Base-by-base conservation (phyloP, 106 monocot genomes). In the Apostasia shenzhenica region DNA sequence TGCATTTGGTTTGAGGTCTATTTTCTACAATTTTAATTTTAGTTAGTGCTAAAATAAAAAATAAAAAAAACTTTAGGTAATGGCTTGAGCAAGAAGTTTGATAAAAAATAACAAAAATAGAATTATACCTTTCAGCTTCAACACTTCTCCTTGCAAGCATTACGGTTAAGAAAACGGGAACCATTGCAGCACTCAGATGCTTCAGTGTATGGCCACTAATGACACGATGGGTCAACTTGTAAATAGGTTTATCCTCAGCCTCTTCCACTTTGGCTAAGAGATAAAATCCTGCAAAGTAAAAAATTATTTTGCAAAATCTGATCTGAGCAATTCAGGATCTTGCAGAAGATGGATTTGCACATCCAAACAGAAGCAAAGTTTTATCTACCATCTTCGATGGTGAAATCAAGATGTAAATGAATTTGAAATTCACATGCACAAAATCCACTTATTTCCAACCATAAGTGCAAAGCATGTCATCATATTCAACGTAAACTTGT, bases 121-220 rank as follows among this genome's bases (percentile, higher is more conserved):
- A 74, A 59, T 14, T 13, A 45, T 78, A 99, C 97, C 92, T 87
- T 8, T 99, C 86, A 46, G 83, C 65, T 77, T 87, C 85, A 68
- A 81, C 74, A 41, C 40, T 81, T 75, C 97, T 82, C 72, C 87
- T 87, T 26, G 92, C 92, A 71, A 99, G 92, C 97, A 99, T 99
- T 37, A 99, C 76, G 45, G 92, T 76, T 81, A 92, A 81, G 80
- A 92, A 99, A 83, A 99, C 77, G 66, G 97, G 97, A 67, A 99
- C 97, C 89, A 90, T 90, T 54, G 97, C 92, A 48, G 92, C 89
- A 79, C 59, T 85, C 7, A 99, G 74, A 78, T 99, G 97, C 77
- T 99, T 99, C 41, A 99, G 83, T 10, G 97, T 99, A 74, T 99
- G 92, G 11, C 97, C 97, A 77, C 92, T 99, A 56, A 90, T 79